Conservation (phyloP, 2,329 filamentous ascomycete genomes). For the Aspergillus sp. region DNA sequence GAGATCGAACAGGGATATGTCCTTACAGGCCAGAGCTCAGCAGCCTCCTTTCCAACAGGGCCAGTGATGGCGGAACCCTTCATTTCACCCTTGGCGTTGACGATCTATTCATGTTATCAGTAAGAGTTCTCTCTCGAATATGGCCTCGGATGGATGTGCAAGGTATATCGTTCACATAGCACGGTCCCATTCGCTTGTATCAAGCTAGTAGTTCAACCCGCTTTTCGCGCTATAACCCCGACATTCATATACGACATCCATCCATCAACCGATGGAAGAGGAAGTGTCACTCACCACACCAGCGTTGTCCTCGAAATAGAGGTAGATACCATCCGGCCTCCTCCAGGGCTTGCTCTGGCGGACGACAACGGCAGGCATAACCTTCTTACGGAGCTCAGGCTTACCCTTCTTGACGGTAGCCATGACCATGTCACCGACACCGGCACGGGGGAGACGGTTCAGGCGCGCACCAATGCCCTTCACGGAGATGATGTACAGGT, state of each 20-base stretch:
- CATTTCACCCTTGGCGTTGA: constrained; percentile 99
- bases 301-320: constrained; percentile 99
- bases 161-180: too few relatives aligned
- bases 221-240: background rate
- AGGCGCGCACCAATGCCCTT: constrained; percentile 96
- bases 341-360: constrained; percentile 99
- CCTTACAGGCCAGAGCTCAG: constrained; percentile 95
- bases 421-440: constrained; percentile 99
- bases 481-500: constrained; percentile 99
- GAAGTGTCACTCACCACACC: constrained; percentile 75
- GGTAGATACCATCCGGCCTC: constrained; percentile 94
- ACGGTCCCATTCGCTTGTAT: too few relatives aligned
- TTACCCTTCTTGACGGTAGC: constrained; percentile 99
- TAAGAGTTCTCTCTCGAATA: background rate
- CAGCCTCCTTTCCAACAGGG: constrained; percentile 98
- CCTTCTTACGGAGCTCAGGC: constrained; percentile 99
- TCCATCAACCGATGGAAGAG: background rate
- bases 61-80: constrained; percentile 99
- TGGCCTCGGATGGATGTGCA: too few relatives aligned
- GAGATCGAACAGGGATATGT: constrained; percentile 17
- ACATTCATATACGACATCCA: background rate
- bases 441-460: constrained; percentile 92
- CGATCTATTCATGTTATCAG: constrained; percentile 55
- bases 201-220: too few relatives aligned
- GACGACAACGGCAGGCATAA: constrained; percentile 99